Evolutionary conservation across 176 grass and related monocot species (phyloP), one percentile per base, ranked within the genome.

Genomic region (Oryza meyeriana): DNA sequence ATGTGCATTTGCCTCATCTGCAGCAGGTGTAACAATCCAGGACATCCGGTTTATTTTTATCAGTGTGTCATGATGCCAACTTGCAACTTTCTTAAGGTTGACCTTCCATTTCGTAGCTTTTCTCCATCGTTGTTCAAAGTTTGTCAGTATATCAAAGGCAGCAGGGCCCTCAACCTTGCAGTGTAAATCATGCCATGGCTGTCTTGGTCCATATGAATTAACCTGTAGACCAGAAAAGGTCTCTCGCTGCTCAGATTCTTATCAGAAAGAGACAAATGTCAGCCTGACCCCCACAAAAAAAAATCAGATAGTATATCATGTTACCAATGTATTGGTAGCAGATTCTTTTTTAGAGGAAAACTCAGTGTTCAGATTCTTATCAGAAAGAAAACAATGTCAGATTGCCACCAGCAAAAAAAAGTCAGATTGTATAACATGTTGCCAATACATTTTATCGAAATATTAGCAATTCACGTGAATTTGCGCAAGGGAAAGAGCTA

Each of bases 71-170:
- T 84, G 75, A 61, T 85, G 74, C 90, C 90, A 89, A 71, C 84
- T 85, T 13, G 79, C 75, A 32, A 89, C 90, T 72, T 77, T 89
- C 29, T 79, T 83, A 69, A 92, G 61, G n/a, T 69, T 88, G 33
- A 92, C 86, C 69, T 87, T 84, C 90, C 90, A 92, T 86, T 92
- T 92, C 29, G 83, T 84, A 11, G 83, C 83, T 58, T 88, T 92
- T 67, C 79, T 68, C 90, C 90, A 92, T 71, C 90, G 47, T 63
- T 92, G 90, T 70, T 92, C 90, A 36, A 92, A 92, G 50, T 92
- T 92, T 65, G 79, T 86, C 22, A 92, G 73, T 79, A 92, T 86
- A 74, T 92, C 90, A 70, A 89, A 83, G 24, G 90, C 90, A 0
- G 90, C 86, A 7, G 90, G 86, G 24, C 90, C 83, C 68, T 92